A percentile compares a stretch with the other conserved stretches of the same genome.
These are phyloP conservation scores for Botrytis galanthina DNA, from an alignment of 2,329 filamentous ascomycete genomes.

Conservation along the genomic window DNA sequence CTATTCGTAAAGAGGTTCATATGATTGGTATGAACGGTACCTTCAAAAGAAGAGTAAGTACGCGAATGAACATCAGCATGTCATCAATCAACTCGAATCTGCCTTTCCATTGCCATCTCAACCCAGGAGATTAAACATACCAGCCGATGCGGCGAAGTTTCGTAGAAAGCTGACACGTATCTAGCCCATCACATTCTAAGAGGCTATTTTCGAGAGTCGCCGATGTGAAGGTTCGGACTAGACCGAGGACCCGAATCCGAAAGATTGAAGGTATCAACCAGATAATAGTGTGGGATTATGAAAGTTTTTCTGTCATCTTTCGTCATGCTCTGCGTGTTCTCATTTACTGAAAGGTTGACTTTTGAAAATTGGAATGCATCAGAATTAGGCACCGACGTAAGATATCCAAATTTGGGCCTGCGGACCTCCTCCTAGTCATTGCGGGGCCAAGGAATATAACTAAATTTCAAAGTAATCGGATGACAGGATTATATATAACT, in stretches of 20 bases:
- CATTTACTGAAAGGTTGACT: neutral
- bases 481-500: neutral
- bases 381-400: neutral
- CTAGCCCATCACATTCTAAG: neutral
- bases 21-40: neutral
- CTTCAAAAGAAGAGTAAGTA: neutral
- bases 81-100: neutral
- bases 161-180: neutral
- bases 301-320: neutral
- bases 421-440: neutral
- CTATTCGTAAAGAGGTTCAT: neutral
- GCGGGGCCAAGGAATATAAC: neutral
- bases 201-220: neutral
- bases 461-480: neutral
- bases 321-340: neutral
- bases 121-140: no score
- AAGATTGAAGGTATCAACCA: neutral
- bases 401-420: neutral
- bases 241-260: neutral
- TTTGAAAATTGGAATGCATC: neutral
- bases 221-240: neutral
- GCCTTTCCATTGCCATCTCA: neutral
- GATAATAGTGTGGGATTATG: neutral
- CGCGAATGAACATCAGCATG: neutral
- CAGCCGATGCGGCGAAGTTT: neutral